Evolutionary conservation across 331 rosid genomes (phyloP), one percentile per base, ranked within the genome.

Genomic region (Quercus phellos): DNA sequence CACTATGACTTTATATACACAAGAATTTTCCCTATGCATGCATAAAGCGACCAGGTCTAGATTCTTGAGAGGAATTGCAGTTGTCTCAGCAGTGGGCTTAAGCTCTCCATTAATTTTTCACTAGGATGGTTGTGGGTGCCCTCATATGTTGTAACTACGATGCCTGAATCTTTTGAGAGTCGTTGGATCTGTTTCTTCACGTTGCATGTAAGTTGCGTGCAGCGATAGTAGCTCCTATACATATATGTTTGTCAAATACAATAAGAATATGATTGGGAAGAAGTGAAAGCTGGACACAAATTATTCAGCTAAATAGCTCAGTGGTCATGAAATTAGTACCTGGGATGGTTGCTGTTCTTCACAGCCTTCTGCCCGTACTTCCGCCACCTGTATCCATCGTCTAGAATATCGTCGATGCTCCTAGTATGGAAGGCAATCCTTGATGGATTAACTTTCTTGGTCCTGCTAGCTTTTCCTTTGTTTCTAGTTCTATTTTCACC

Each of bases 361-460:
- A 95, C 99, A 69, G 98, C 87, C 83, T 94, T 94, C 88, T 94
- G 99, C 1, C 99, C 99, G 82, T 94, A 94, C 77, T 94, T 94
- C 80, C 99, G 89, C 99, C 99, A 94, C 43, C 97, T 89, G 51
- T 83, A 94, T 16, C 99, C 99, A 81, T 94, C 97, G 21, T 95
- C 99, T 42, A 95, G 89, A 83, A 95, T 90, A 84, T 92, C 98
- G 83, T 95, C 96, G 34, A 80, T 90, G 80, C 98, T 95, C 56
- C 90, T 85, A 0, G 99, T 95, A 76, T 95, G 99, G 78, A 95
- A 95, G 9, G 94, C 97, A 79, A 95, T 87, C 88, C 97, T 90
- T 0, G 99, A 94, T 14, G 86, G 72, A 5, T 75, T 79, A 4
- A 81, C 74, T 72, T 83, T 88, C 82, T 89, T 91, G 79, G 67